These are phyloP conservation scores for Calonectria hawksworthii DNA, from an alignment of 2,329 filamentous ascomycete genomes.

Conservation along the genomic window DNA sequence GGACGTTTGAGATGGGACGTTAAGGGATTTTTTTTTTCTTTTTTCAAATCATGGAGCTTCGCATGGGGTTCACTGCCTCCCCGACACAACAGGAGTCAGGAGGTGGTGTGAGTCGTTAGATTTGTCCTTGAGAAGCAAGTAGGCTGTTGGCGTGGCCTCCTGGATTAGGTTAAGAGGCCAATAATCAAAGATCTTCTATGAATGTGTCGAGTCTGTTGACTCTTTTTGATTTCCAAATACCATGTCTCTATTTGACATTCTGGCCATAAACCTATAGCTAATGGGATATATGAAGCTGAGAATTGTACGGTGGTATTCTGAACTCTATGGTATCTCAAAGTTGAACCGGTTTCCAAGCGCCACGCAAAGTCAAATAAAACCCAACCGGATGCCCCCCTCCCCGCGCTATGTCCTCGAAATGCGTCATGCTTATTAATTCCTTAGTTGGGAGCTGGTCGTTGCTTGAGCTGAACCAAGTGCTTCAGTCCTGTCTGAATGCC, in stretches of 20 bases:
- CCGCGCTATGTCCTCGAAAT: constrained; percentile 3
- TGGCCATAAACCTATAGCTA: neutral
- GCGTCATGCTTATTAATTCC: neutral
- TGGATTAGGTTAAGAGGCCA: neutral
- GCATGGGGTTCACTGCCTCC: neutral
- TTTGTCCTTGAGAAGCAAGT: neutral
- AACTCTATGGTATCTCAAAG: constrained; percentile 47
- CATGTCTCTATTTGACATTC: neutral
- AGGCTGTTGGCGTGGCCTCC: neutral
- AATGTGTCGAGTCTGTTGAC: neutral
- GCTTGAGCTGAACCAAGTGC: constrained; percentile 58
- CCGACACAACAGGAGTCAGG: neutral
- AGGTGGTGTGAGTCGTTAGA: neutral
- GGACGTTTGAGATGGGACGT: constrained; percentile 7
- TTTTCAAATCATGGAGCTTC: neutral
- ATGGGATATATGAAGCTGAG: constrained; percentile 13
- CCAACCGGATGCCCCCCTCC: constrained; percentile 21
- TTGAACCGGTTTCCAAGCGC: constrained; percentile 43
- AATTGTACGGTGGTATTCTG: constrained; percentile 35
- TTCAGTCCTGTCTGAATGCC: constrained; percentile 58
- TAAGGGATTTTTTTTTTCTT: neutral
- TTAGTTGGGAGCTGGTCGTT: constrained; percentile 51
- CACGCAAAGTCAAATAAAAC: constrained; percentile 40
- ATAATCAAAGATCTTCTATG: constrained; percentile 2
- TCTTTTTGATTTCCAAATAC: no score